Percentiles rank a stretch among this genome's conserved stretches.
Evolutionary conservation across 768 basidiomycete genomes (phyloP).

Genomic region (Naganishia onofrii): DNA sequence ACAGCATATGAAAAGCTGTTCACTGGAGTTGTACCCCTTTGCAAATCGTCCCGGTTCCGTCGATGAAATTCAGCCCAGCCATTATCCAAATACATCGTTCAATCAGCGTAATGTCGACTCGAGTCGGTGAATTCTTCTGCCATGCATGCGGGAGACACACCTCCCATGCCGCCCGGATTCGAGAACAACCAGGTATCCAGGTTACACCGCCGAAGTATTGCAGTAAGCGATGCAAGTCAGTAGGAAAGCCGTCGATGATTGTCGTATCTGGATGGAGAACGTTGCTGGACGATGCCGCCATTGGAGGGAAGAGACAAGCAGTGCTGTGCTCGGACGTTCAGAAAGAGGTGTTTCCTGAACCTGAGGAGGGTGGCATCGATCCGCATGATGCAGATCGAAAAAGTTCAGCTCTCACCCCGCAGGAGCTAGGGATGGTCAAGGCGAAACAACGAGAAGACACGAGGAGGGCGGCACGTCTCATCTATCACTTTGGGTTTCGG

Average conservation of each 20-base stretch:
- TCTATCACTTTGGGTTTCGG: conserved; percentile 24
- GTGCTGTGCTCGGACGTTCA: conserved; percentile 22
- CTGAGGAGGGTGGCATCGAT: no score
- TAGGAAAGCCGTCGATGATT: conserved; percentile 1
- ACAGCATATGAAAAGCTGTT: no score
- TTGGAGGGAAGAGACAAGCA: not conserved
- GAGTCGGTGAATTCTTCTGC: conserved; percentile 24
- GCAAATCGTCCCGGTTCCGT: no score
- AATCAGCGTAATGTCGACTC: not conserved
- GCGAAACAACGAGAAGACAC: conserved; percentile 24
- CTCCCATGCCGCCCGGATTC: conserved; percentile 12
- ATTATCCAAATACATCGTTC: not conserved
- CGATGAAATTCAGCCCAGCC: no score
- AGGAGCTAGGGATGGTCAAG: conserved; percentile 13
- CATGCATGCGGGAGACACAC: conserved; percentile 30
- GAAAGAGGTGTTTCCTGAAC: not conserved
- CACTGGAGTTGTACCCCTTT: not conserved
- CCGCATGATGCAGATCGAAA: not conserved
- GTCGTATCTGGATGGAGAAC: conserved; percentile 9
- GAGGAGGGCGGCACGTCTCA: conserved; percentile 20
- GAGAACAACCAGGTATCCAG: not conserved
- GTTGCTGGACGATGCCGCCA: not conserved
- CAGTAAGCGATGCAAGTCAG: conserved; percentile 21
- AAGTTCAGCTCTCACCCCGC: not conserved
- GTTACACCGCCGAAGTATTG: conserved; percentile 21